Percentiles rank a stretch among this genome's conserved stretches.
phyloP scores from a whole-genome alignment of 495 filamentous ascomycete genomes.

The Penicillium coprophilum region DNA sequence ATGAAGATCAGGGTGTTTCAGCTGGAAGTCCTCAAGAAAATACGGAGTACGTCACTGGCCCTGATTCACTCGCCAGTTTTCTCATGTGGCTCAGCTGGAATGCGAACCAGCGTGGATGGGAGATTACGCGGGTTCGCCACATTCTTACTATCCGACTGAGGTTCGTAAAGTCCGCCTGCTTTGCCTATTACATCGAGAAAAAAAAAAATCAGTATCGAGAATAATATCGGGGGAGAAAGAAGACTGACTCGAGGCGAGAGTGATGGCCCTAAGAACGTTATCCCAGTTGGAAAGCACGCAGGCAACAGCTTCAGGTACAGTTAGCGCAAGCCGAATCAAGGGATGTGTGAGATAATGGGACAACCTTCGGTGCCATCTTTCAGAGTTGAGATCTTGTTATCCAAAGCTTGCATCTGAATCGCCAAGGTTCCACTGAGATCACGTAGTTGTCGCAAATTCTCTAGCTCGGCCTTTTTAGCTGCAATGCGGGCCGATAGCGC shows the following conservation, averaged over 20 bases:
- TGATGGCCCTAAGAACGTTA: slow-evolving; percentile 88
- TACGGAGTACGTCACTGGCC: background rate
- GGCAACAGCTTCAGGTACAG: slow-evolving; percentile 74
- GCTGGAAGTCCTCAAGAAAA: background rate
- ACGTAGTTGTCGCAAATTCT: slow-evolving; percentile 81
- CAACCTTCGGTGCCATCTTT: slow-evolving; percentile 91
- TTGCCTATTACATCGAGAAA: slow-evolving; percentile 23
- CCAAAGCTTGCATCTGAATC: slow-evolving; percentile 84
- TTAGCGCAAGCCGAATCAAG: slow-evolving; percentile 4
- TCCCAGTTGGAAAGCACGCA: slow-evolving; percentile 94
- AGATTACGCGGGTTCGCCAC: slow-evolving; percentile 15
- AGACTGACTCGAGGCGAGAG: slow-evolving; percentile 87
- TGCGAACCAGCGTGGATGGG: slow-evolving; percentile 45
- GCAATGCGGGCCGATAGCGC: slow-evolving; percentile 82
- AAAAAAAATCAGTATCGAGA: background rate
- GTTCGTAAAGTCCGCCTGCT: slow-evolving; percentile 24
- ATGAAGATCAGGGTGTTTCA: background rate
- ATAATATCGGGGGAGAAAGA: slow-evolving; percentile 14
- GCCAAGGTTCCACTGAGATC: slow-evolving; percentile 87
- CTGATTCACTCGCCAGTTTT: slow-evolving; percentile 24
- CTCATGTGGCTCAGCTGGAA: slow-evolving; percentile 32
- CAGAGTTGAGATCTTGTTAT: slow-evolving; percentile 82
- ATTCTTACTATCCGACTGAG: slow-evolving; percentile 14
- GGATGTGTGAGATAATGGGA: background rate
- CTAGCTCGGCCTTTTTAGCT: slow-evolving; percentile 90